Base-by-base conservation (phyloP, 257 asterid species). In the Handroanthus guayacan region DNA sequence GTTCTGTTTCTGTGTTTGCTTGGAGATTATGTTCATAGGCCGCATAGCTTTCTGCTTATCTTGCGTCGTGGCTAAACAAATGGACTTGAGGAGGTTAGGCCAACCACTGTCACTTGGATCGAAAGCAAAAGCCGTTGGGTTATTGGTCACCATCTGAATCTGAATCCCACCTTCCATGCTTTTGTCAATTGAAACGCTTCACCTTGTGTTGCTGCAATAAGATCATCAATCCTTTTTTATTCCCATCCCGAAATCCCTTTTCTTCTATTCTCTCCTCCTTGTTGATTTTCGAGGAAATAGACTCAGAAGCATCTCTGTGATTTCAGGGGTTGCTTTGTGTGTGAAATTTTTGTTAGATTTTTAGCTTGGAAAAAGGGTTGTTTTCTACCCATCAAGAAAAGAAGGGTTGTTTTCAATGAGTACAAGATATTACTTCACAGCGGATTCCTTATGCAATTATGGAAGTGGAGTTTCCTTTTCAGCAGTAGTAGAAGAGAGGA, bases 101-200 rank as follows among this genome's bases (percentile, higher is more conserved):
- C 94, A 90, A 84, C 90, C 79, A 88, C 87, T 79, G 88, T 85
- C 90, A 70, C 94, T 92, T 90, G 14, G 77, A 82, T 80, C 76
- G 83, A 71, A 89, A 89, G 95, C 91, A 89, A 90, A 25, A 80
- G 79, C 78, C 75, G 86, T 83, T 85, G 82, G 89, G 81, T 89
- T 86, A 80, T 89, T 88, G 89, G 93, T 88, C 94, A 75, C 96
- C 88, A 82, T 90, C 96, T 76, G 61, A 71, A 77, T 63, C 87
- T 84, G 38, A 79, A 31, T 67, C 62, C 62, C 84, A 82, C 88
- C 92, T 84, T 87, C 89, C 84, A 73, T 25, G 1, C 75, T 43
- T 81, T 63, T 79, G 69, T 83, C 78, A 69, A 81, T 80, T 75
- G 67, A 60, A 57, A 78, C 77, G 67, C 82, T 60, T 75, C 82